phyloP scores from a whole-genome alignment of 2,329 filamentous ascomycete species.

The Harringtonia aguacate region DNA sequence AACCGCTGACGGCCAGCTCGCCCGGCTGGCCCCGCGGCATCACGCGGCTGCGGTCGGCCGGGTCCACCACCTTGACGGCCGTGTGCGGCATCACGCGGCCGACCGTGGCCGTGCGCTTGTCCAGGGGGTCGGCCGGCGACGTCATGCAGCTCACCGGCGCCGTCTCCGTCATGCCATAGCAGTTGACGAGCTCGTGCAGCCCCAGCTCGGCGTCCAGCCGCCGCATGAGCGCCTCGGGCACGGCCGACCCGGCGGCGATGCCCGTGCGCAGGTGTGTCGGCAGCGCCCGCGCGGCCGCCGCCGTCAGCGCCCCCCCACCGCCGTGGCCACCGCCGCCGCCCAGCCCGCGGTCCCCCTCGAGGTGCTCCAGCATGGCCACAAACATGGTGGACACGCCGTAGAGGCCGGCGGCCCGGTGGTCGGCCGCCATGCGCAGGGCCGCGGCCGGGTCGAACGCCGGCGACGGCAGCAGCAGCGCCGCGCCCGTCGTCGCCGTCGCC shows the following conservation, averaged over 20 bases:
- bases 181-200: conserved; percentile 75
- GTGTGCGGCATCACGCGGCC: conserved; percentile 81
- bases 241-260: conserved; percentile 78
- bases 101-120: conserved; percentile 63
- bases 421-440: conserved; percentile 46
- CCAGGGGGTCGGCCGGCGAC: conserved; percentile 60
- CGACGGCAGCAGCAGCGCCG: conserved; percentile 72
- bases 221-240: conserved; percentile 73
- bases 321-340: neutral
- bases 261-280: conserved; percentile 59
- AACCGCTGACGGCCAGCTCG: conserved; percentile 75
- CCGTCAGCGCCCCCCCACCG: neutral
- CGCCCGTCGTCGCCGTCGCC: conserved; percentile 75
- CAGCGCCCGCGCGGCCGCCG: conserved; percentile 13
- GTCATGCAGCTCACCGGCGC: conserved; percentile 74
- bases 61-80: conserved; percentile 61
- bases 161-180: conserved; percentile 96
- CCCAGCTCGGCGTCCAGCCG: conserved; percentile 65
- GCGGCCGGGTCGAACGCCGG: conserved; percentile 79
- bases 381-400: conserved; percentile 97
- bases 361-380: conserved; percentile 69
- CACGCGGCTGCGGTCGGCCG: conserved; percentile 44
- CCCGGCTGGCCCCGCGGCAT: conserved; percentile 58
- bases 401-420: conserved; percentile 49
- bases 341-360: conserved; percentile 32